Conservation (phyloP, 2,329 filamentous ascomycete species). For the Cytospora chrysosperma region DNA sequence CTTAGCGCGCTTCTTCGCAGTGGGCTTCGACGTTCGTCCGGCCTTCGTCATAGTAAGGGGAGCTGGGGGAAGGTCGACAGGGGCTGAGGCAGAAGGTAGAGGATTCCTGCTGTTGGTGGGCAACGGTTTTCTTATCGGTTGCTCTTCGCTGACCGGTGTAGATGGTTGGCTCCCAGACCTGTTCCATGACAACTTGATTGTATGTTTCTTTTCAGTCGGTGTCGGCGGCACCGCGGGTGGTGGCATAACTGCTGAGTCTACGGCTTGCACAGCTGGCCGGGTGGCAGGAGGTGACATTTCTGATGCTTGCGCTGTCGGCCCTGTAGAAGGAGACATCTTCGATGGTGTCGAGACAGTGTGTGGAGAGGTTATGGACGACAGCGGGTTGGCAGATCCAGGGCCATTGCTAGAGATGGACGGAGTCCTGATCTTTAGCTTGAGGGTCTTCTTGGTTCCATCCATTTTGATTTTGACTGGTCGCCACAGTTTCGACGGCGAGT, state of each 20-base stretch:
- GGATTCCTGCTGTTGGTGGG: constrained; percentile 29
- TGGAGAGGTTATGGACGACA: not conserved
- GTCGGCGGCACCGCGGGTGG: constrained; percentile 23
- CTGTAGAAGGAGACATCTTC: constrained; percentile 16
- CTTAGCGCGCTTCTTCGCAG: constrained; percentile 61
- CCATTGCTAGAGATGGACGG: constrained; percentile 20
- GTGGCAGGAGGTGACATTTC: constrained; percentile 3
- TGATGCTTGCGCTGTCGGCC: not conserved
- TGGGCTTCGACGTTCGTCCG: constrained; percentile 59
- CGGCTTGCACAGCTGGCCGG: not conserved
- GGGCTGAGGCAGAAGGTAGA: constrained; percentile 35
- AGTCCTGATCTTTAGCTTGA: constrained; percentile 23
- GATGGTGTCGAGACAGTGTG: constrained; percentile 19
- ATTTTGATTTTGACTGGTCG: constrained; percentile 2
- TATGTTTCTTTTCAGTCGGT: constrained; percentile 25
- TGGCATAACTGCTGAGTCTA: constrained; percentile 18
- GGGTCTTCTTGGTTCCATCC: constrained; percentile 22
- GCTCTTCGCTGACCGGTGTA: constrained; percentile 29
- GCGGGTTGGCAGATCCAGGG: constrained; percentile 12
- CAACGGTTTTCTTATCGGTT: constrained; percentile 20
- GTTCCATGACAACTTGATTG: constrained; percentile 30
- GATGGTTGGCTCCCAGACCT: constrained; percentile 28
- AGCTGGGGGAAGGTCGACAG: constrained; percentile 27
- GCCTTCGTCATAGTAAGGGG: constrained; percentile 54
- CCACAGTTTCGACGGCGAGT: not conserved